A percentile compares a stretch with the other conserved stretches of the same genome.
These are phyloP conservation scores for Candida saitoana DNA, from an alignment of 805 yeast genomes.

Conservation along the genomic window DNA sequence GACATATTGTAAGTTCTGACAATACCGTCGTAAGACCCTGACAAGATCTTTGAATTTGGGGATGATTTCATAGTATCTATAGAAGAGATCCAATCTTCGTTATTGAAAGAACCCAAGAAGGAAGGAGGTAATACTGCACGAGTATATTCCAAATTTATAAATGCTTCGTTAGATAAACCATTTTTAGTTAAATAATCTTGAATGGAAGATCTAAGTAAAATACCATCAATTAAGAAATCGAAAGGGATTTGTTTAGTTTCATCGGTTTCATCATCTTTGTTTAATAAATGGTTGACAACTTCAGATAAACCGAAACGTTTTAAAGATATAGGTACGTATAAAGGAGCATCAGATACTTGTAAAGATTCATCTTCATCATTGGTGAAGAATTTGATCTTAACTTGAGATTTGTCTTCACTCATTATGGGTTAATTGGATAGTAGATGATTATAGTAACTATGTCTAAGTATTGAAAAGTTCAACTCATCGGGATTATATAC, in stretches of 20 bases:
- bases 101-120: slow-evolving; percentile 77
- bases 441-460: no score
- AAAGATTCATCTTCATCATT: slow-evolving; percentile 74
- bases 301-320: slow-evolving; percentile 92
- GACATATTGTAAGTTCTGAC: slow-evolving; percentile 83
- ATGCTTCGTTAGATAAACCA: slow-evolving; percentile 79
- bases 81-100: slow-evolving; percentile 94
- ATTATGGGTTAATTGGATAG: no score
- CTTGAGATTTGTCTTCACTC: slow-evolving; percentile 50
- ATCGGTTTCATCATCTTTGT: slow-evolving; percentile 28
- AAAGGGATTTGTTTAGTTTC: slow-evolving; percentile 73
- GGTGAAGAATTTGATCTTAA: slow-evolving; percentile 79
- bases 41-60: slow-evolving; percentile 45
- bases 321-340: slow-evolving; percentile 80
- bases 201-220: slow-evolving; percentile 69
- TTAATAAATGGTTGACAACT: slow-evolving; percentile 85
- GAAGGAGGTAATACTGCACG: slow-evolving; percentile 94
- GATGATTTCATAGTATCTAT: slow-evolving; percentile 47
- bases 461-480: no score
- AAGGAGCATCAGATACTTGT: slow-evolving; percentile 71
- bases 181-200: slow-evolving; percentile 72
- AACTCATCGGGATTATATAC: no score
- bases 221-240: slow-evolving; percentile 87
- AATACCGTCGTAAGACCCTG: slow-evolving; percentile 93
- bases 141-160: slow-evolving; percentile 80